These are phyloP conservation scores for Magnaporthales sp. DNA, from an alignment of 2,329 filamentous ascomycete genomes.

Conservation along the genomic window DNA sequence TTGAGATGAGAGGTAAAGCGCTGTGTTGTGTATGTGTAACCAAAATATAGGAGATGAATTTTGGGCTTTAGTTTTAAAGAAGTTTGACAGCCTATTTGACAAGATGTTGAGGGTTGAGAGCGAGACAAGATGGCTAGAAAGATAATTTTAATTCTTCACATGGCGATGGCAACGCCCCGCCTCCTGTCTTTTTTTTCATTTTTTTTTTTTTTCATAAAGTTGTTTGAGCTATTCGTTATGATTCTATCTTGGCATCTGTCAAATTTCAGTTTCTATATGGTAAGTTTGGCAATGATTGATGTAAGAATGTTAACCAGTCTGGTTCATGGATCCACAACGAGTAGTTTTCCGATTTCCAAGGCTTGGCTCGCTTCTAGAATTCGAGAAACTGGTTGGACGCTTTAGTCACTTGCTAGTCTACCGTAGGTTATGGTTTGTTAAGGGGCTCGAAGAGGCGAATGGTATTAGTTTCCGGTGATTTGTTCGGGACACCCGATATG, in stretches of 20 bases:
- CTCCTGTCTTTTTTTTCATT: too few relatives aligned
- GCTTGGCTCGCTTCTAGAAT: not conserved
- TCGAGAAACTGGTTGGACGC: not conserved
- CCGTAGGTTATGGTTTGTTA: too few relatives aligned
- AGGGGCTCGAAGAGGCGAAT: not conserved
- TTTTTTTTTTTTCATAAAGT: too few relatives aligned
- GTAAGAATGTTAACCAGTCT: not conserved
- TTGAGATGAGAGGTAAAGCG: not conserved
- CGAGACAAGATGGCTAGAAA: too few relatives aligned
- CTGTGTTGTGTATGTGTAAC: not conserved
- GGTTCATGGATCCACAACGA: not conserved
- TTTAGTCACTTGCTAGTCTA: not conserved
- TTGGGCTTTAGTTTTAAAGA: not conserved
- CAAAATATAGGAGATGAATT: not conserved
- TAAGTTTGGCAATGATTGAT: not conserved
- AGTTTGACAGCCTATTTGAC: too few relatives aligned
- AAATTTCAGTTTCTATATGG: constrained; percentile 1
- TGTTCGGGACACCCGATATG: not conserved
- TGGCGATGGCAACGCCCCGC: too few relatives aligned
- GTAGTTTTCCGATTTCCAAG: not conserved
- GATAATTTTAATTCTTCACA: too few relatives aligned
- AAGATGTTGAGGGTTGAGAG: too few relatives aligned
- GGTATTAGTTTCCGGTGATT: not conserved
- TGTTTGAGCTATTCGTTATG: not conserved
- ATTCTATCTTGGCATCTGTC: constrained; percentile 1